Conservation (phyloP, 2,329 filamentous ascomycete genomes). For the Fusarium sp. region DNA sequence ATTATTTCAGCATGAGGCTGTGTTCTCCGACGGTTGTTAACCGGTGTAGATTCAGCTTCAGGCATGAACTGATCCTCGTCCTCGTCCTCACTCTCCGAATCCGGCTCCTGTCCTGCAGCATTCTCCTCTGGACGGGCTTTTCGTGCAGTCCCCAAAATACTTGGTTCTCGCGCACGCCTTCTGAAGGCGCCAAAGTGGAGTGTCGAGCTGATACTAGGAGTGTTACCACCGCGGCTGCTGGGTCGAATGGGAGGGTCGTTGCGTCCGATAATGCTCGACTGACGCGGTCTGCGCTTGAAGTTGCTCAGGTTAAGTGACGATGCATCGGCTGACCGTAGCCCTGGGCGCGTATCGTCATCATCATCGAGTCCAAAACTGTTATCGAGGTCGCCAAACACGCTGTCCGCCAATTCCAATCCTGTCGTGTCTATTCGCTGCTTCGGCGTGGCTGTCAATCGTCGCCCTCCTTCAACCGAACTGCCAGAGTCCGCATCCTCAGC, state of each 20-base stretch:
- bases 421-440: slow-evolving; percentile 58
- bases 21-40: slow-evolving; percentile 62
- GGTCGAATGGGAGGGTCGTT: slow-evolving; percentile 66
- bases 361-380: slow-evolving; percentile 58
- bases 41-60: slow-evolving; percentile 77
- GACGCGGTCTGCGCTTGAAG: slow-evolving; percentile 61
- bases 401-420: slow-evolving; percentile 63
- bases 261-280: slow-evolving; percentile 64
- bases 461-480: slow-evolving; percentile 55
- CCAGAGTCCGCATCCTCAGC: slow-evolving; percentile 48
- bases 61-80: slow-evolving; percentile 62
- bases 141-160: slow-evolving; percentile 68
- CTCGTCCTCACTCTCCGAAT: slow-evolving; percentile 61
- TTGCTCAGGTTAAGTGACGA: slow-evolving; percentile 62
- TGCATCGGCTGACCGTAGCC: slow-evolving; percentile 57
- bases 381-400: slow-evolving; percentile 61
- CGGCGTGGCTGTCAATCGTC: slow-evolving; percentile 53
- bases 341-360: slow-evolving; percentile 52
- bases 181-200: slow-evolving; percentile 70
- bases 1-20: slow-evolving; percentile 36
- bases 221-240: slow-evolving; percentile 63
- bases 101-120: slow-evolving; percentile 49
- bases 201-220: slow-evolving; percentile 62
- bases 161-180: slow-evolving; percentile 69
- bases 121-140: slow-evolving; percentile 55